Base-by-base conservation (phyloP, 2,329 filamentous ascomycete genomes). In the Colletotrichum tamarilloi region DNA sequence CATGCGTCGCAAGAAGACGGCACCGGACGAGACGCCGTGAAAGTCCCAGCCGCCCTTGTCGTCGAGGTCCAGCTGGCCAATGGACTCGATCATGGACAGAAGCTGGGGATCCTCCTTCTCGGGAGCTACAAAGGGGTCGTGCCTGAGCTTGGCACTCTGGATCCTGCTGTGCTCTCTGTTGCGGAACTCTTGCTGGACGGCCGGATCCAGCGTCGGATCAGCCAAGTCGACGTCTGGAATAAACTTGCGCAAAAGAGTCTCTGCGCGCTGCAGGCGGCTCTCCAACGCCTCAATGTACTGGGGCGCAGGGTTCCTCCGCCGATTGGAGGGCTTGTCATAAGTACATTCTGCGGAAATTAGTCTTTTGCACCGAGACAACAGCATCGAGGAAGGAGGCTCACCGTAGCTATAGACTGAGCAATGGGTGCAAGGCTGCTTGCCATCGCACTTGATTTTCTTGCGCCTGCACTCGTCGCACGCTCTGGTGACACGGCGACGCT, bases 321-420 rank as follows among this genome's bases (percentile, higher is more conserved):
- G 90, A 81, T 98, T 98, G 28, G 95, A 98, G 14, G 95, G 95
- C 81, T 98, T 97, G 80, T 98, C 95, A 83, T 98, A 98, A 32
- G 95, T 97, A 82, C 95, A 98, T 81, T 97, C 95, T 98, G 72
- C 14, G 46, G 30, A 56, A 53, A 79, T 81, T 76, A 80, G 79
- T 72, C n/a, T 12, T 42, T 4, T 22, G 16, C 8, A 35, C 2
- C 26, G 4, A 28, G 38, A 7, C 14, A 42, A 42, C 6, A 14
- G 14, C 14, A 42, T 5, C 14, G 14, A 12, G 4, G 11, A 16
- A 16, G 14, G 16, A 19, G 38, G 38, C 38, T 42, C 38, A 98
- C 97, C 96, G 87, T 99, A 99, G 81, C 95, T 98, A 83, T 99
- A 99, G 62, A 98, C 95, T 12, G 95, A 97, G 82, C 97, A 99